phyloP scores from a whole-genome alignment of 768 basidiomycete species.

The Cyclocybe aegerita region DNA sequence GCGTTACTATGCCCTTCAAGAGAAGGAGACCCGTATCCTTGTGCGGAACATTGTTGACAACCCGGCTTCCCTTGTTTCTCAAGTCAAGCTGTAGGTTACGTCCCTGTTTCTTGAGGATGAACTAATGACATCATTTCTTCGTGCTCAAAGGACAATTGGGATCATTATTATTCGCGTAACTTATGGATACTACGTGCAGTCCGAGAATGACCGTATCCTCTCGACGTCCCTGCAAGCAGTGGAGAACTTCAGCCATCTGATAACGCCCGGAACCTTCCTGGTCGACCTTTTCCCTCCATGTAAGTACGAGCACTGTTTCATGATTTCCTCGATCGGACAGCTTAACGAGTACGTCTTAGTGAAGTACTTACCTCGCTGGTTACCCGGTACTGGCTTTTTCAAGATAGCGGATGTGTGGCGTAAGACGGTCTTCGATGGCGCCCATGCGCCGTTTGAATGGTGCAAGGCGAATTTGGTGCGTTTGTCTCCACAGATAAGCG shows the following conservation, averaged over 20 bases:
- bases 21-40: conserved; percentile 17
- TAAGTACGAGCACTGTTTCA: conserved; percentile 10
- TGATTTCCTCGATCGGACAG: neutral
- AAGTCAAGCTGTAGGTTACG: conserved; percentile 25
- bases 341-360: too few species aligned
- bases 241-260: too few species aligned
- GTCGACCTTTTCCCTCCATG: conserved; percentile 39
- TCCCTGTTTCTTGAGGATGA: too few species aligned
- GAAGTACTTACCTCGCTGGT: too few species aligned
- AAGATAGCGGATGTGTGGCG: too few species aligned
- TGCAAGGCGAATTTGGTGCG: too few species aligned
- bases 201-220: too few species aligned
- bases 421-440: too few species aligned
- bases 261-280: conserved; percentile 16
- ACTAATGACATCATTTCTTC: neutral
- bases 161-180: conserved; percentile 52
- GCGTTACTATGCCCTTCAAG: conserved; percentile 17
- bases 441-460: too few species aligned
- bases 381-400: too few species aligned
- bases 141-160: conserved; percentile 41
- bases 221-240: too few species aligned
- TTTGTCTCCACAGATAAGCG: too few species aligned
- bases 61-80: conserved; percentile 24
- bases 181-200: conserved; percentile 52
- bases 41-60: conserved; percentile 19